Conservation (phyloP, 257 asterid genomes). For the Penstemon barbatus region DNA sequence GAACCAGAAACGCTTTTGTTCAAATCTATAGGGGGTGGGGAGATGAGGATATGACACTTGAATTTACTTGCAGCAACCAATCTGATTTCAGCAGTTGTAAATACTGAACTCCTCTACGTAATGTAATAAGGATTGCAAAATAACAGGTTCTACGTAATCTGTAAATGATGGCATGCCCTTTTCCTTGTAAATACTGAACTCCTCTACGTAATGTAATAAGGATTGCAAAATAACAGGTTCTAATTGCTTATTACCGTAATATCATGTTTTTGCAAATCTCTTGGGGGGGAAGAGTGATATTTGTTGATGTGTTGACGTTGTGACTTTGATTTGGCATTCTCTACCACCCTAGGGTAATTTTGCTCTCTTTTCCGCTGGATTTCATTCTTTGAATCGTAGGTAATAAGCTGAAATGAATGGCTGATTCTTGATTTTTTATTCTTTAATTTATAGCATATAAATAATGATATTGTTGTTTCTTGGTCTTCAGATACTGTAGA, state of each 20-base stretch:
- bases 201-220: not conserved
- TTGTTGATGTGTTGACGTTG: not conserved
- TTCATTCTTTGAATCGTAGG: not conserved
- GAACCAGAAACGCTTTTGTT: too few relatives aligned
- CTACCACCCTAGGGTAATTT: not conserved
- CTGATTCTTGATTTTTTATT: not conserved
- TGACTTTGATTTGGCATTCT: not conserved
- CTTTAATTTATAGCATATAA: not conserved
- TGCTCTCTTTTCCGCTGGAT: not conserved
- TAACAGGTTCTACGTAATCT: not conserved
- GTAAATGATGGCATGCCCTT: not conserved
- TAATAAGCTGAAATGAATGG: not conserved
- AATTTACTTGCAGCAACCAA: not conserved
- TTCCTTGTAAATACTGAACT: not conserved
- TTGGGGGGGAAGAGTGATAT: not conserved
- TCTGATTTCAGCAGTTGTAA: not conserved
- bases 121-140: not conserved
- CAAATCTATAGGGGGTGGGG: not conserved
- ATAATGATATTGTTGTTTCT: slow-evolving; percentile 15
- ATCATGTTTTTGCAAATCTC: not conserved
- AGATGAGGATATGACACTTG: not conserved
- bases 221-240: not conserved
- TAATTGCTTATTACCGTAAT: not conserved
- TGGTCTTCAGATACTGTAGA: slow-evolving; percentile 71
- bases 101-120: not conserved